These are phyloP conservation scores for Solanum arcanum DNA, from an alignment of 257 asterid genomes.

Conservation along the genomic window DNA sequence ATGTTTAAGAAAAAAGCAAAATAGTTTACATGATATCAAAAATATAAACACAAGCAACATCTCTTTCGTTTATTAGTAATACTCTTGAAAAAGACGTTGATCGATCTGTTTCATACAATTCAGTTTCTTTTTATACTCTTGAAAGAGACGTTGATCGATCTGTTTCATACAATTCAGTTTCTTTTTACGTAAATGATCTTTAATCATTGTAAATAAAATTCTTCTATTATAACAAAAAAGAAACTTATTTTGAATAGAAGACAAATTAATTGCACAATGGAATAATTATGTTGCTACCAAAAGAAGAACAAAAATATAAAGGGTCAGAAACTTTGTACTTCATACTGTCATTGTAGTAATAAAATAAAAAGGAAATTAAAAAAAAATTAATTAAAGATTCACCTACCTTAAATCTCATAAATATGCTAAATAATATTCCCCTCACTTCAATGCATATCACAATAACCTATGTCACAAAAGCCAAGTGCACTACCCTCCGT, in stretches of 20 bases:
- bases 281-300: neutral
- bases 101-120: neutral
- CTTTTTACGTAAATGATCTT: too few species aligned
- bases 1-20: neutral
- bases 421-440: neutral
- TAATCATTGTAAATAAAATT: too few species aligned
- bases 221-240: too few species aligned
- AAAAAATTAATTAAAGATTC: neutral
- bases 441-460: neutral
- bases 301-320: neutral
- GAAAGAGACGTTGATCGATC: neutral
- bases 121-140: too few species aligned
- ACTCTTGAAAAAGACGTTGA: neutral
- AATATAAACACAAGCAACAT: neutral
- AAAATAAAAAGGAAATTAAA: neutral
- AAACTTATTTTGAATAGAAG: neutral
- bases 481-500: neutral
- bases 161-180: neutral
- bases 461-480: neutral
- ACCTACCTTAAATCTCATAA: neutral
- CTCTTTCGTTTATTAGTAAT: neutral
- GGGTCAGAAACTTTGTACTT: neutral
- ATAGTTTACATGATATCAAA: neutral
- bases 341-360: neutral
- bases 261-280: neutral